Percentiles rank a stretch among this genome's conserved stretches.
phyloP scores from a whole-genome alignment of 768 basidiomycete species.

The Saitozyma sp. region DNA sequence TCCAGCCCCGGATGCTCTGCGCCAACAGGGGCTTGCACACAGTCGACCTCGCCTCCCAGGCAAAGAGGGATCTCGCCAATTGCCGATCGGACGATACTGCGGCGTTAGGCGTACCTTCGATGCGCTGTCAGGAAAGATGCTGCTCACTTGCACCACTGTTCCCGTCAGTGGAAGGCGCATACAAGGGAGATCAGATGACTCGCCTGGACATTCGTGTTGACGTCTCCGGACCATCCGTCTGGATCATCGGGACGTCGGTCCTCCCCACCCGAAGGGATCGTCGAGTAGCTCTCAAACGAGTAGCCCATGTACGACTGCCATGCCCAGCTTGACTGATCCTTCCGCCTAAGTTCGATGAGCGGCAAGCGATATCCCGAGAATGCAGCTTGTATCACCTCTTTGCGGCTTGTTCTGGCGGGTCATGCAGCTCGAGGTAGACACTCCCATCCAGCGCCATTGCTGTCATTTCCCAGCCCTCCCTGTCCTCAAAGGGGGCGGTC shows the following conservation, averaged over 20 bases:
- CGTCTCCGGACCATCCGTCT: constrained; percentile 48
- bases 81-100: constrained; percentile 47
- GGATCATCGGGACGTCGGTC: constrained; percentile 13
- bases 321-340: constrained; percentile 37
- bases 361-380: background rate
- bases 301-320: constrained; percentile 48
- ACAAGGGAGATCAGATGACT: background rate
- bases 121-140: no score
- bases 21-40: constrained; percentile 37
- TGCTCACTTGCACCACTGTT: constrained; percentile 49
- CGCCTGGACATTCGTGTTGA: constrained; percentile 51
- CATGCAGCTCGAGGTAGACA: constrained; percentile 50
- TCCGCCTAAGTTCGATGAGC: constrained; percentile 8
- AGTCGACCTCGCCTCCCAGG: constrained; percentile 53
- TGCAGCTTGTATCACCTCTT: constrained; percentile 1
- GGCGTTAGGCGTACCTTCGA: constrained; percentile 7
- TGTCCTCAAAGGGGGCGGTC: constrained; percentile 49
- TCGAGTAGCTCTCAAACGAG: constrained; percentile 51
- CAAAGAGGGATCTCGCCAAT: constrained; percentile 48
- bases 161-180: no score
- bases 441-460: constrained; percentile 46
- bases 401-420: constrained; percentile 30
- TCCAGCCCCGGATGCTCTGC: constrained; percentile 37
- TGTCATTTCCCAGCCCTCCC: constrained; percentile 52
- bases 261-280: constrained; percentile 11